Base-by-base conservation (phyloP, 176 grass and related monocot species). In the Coix lacrymajobi region DNA sequence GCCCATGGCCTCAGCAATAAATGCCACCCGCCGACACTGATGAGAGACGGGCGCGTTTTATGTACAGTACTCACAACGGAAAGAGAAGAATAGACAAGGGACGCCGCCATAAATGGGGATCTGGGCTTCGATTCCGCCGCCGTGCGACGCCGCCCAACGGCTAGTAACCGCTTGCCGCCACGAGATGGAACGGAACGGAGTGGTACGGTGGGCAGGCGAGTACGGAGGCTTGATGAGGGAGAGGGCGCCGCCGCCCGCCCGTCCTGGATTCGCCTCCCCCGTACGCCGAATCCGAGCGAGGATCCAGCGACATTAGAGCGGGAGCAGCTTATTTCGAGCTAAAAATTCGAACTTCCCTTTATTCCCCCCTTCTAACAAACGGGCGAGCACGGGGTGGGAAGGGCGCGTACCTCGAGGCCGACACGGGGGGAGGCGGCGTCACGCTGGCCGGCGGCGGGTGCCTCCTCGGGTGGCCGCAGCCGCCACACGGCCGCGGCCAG, bases 401-500 rank as follows among this genome's bases (percentile, higher is more conserved):
- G 3, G 48, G 26, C 1, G 0, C 25, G 25, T 85, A 89, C 87
- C 83, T 81, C 78, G 54, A 89, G 83, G 17, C 78, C 78, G 26
- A 85, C 71, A 57, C 43, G 41, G 33, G 56, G 41, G 33, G 56
- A 44, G 4, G 63, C 24, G 24, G 48, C n/a, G 0, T 4, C 41
- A 32, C 33, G 39, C 49, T 33, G 49, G 39, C 24, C 71, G 19
- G 52, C 52, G 60, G 87, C 10, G 62, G 48, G 76, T 2, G 77
- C 41, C 76, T 89, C 76, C 75, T 84, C 87, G 51, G 70, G 40
- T 4, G 82, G 87, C 63, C 87, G 77, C 63, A 89, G 77, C 71
- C 87, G 82, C 87, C 87, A 89, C 30, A 89, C 63, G 25, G 71
- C 87, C 13, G 87, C 82, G 0, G 77, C 87, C 32, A 85, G 63